Evolutionary conservation across 768 basidiomycete species (phyloP), one percentile per base, ranked within the genome.

Genomic region (Lactarius trivialis): DNA sequence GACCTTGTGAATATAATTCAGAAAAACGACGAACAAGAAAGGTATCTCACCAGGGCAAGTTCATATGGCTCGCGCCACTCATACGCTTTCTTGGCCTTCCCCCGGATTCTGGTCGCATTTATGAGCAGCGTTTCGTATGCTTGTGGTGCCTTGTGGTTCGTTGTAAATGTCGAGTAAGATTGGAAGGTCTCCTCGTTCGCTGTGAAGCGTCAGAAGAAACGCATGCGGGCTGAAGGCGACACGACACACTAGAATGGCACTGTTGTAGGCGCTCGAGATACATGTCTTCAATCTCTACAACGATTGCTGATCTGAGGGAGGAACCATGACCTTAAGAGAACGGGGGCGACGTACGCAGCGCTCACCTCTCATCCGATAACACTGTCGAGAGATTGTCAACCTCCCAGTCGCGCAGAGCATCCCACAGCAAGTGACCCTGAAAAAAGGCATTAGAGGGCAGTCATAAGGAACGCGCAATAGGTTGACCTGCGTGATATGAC

Each of bases 161-260:
- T 91, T 17, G 92, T 91, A 75, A 98, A 97, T 0, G 86, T 82
- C 0, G 95, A 97, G 71, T 96, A 98, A 2, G 83, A 79, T 68
- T 91, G 86, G 60, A 86, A 86, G 0, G 93, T 95, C 15, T 89
- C 83, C 43, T 92, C 91, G 59, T 86, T 80, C 61, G 83, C 92
- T 94, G 68, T n/a, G 33, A 14, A 6, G 14, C 26, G 21, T 55
- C 51, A 58, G 49, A 15, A 54, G n/a, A 41, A 36, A 30, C 9
- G 7, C 11, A 21, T 54, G 56, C n/a, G 66, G 24, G 17, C n/a
- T 0, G 19, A 6, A 49, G 24, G 34, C 30, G 37, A 26, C 32
- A 26, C 37, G 33, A 71, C 77, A 54, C 68, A 91, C 91, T 85
- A 48, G 86, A 78, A 69, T 96, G 93, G 21, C 89, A 88, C 68